These are phyloP conservation scores for Penicillium silybi DNA, from an alignment of 495 filamentous ascomycete species.

Conservation along the genomic window DNA sequence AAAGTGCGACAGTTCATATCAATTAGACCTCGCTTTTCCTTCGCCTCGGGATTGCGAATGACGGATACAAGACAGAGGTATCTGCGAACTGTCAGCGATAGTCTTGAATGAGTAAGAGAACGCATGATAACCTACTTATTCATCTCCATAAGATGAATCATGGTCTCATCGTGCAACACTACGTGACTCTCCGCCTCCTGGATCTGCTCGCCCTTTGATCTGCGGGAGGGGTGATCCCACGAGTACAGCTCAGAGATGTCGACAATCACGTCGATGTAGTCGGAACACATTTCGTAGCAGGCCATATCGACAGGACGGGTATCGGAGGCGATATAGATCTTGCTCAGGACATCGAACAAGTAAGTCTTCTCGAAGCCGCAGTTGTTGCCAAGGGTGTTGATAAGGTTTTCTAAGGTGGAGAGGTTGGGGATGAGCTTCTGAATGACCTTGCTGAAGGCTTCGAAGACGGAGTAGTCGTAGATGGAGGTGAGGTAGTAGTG, in stretches of 20 bases:
- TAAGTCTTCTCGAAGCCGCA: slow-evolving; percentile 97
- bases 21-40: slow-evolving; percentile 55
- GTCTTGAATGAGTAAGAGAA: background rate
- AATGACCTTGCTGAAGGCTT: slow-evolving; percentile 96
- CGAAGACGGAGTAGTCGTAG: slow-evolving; percentile 97
- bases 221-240: slow-evolving; percentile 58
- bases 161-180: slow-evolving; percentile 71
- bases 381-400: slow-evolving; percentile 82
- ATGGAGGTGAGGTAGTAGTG: slow-evolving; percentile 94
- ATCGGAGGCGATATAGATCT: slow-evolving; percentile 97
- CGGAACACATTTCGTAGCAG: slow-evolving; percentile 94
- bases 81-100: slow-evolving; percentile 24
- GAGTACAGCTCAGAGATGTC: slow-evolving; percentile 95
- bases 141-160: slow-evolving; percentile 85
- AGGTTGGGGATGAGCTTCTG: slow-evolving; percentile 94
- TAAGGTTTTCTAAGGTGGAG: slow-evolving; percentile 82
- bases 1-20: slow-evolving; percentile 61
- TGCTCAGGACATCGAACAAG: slow-evolving; percentile 91
- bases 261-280: slow-evolving; percentile 96
- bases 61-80: slow-evolving; percentile 71
- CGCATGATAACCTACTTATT: slow-evolving; percentile 68
- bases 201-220: slow-evolving; percentile 59
- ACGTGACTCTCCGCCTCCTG: slow-evolving; percentile 76
- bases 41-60: slow-evolving; percentile 59
- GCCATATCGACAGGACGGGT: slow-evolving; percentile 87